Conservation (phyloP, 2,329 filamentous ascomycete genomes). For the Sclerotinia minor region DNA sequence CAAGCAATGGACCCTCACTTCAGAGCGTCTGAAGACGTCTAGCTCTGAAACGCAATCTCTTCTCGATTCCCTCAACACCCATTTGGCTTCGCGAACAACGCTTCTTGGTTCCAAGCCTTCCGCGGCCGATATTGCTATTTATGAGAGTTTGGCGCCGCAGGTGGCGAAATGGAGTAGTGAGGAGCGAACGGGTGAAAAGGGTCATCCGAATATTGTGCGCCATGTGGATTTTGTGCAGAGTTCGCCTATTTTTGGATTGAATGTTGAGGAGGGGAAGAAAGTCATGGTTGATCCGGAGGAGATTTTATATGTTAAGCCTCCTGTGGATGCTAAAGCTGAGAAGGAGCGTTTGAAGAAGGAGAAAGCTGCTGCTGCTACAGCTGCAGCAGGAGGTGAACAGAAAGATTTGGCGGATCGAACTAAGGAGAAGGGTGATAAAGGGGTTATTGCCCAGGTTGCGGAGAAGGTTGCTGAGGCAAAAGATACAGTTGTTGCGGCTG, state of each 20-base stretch:
- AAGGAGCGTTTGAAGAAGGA: slow-evolving; percentile 97
- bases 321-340: slow-evolving; percentile 87
- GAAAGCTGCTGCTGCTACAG: slow-evolving; percentile 68
- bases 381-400: slow-evolving; percentile 51
- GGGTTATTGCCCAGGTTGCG: slow-evolving; percentile 52
- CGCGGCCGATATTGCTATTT: slow-evolving; percentile 81
- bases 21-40: slow-evolving; percentile 64
- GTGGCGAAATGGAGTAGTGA: slow-evolving; percentile 80
- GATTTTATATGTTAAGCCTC: slow-evolving; percentile 83
- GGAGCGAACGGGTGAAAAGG: slow-evolving; percentile 85
- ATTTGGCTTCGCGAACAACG: slow-evolving; percentile 85
- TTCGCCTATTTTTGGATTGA: slow-evolving; percentile 70
- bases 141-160: slow-evolving; percentile 72
- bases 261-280: slow-evolving; percentile 71
- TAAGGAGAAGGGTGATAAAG: slow-evolving; percentile 57
- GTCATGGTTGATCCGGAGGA: slow-evolving; percentile 75
- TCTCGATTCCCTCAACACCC: slow-evolving; percentile 77
- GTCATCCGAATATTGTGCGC: slow-evolving; percentile 87
- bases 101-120: slow-evolving; percentile 88
- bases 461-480: slow-evolving; percentile 49
- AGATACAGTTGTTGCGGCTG: slow-evolving; percentile 42
- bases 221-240: slow-evolving; percentile 96
- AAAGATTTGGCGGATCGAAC: slow-evolving; percentile 59
- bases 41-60: slow-evolving; percentile 60
- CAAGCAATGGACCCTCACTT: slow-evolving; percentile 82